Conservation (phyloP, 768 basidiomycete genomes). For the Suillus discolor region DNA sequence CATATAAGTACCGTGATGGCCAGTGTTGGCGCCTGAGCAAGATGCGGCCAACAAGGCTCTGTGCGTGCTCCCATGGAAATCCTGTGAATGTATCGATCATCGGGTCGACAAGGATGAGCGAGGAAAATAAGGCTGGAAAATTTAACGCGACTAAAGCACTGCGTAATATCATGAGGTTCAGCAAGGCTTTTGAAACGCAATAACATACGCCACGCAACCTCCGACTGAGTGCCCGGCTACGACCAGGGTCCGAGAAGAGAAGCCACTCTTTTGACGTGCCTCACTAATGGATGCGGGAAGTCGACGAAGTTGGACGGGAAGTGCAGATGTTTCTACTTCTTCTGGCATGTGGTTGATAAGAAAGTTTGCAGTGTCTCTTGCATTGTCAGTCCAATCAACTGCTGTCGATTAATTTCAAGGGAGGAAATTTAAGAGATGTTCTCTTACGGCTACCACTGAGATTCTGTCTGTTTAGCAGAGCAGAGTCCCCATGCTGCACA, state of each 20-base stretch:
- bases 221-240: constrained; percentile 83
- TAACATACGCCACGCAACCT: constrained; percentile 70
- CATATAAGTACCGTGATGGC: constrained; percentile 51
- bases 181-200: constrained; percentile 16
- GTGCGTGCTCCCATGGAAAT: neutral
- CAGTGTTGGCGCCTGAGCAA: constrained; percentile 63
- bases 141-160: constrained; percentile 67
- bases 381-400: constrained; percentile 64
- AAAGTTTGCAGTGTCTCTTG: constrained; percentile 80
- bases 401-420: too few species aligned
- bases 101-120: constrained; percentile 44
- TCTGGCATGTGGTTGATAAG: constrained; percentile 63
- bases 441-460: too few species aligned
- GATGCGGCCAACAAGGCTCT: constrained; percentile 41
- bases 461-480: too few species aligned
- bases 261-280: constrained; percentile 41
- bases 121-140: constrained; percentile 67
- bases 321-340: constrained; percentile 29
- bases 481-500: too few species aligned
- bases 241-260: constrained; percentile 40
- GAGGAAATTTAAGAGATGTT: neutral
- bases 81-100: too few species aligned
- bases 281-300: constrained; percentile 44
- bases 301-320: constrained; percentile 58
- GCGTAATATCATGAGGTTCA: constrained; percentile 8